Evolutionary conservation across 169 alveolate species (phyloP).

Genomic region (Plasmodium gaboni): DNA sequence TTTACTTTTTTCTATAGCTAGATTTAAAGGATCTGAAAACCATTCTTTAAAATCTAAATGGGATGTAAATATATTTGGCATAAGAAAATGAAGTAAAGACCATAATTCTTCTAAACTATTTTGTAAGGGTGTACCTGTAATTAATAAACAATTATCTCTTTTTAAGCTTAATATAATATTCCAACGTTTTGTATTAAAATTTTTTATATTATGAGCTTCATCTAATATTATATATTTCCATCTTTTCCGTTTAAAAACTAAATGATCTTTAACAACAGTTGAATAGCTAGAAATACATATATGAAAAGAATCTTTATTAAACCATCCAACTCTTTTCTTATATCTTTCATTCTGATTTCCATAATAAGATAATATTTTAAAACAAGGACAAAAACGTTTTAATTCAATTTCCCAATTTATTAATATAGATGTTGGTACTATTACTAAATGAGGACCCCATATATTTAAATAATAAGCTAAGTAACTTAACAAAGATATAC

Average conservation of each 20-base stretch:
- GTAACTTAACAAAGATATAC: constrained; percentile 97
- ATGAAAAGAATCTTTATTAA: constrained; percentile 95
- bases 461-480: constrained; percentile 95
- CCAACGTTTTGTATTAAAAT: constrained; percentile 98
- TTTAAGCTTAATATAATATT: constrained; percentile 96
- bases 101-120: constrained; percentile 99
- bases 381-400: constrained; percentile 98
- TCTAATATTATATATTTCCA: constrained; percentile 98
- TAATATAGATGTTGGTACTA: constrained; percentile 99
- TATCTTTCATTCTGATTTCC: constrained; percentile 93
- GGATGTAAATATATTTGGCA: constrained; percentile 96
- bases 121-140: constrained; percentile 99
- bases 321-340: constrained; percentile 94
- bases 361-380: constrained; percentile 95
- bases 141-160: constrained; percentile 95
- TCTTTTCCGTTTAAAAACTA: constrained; percentile 94
- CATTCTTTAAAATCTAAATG: constrained; percentile 97
- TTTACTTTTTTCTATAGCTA: constrained; percentile 92
- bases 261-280: constrained; percentile 95
- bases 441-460: constrained; percentile 99
- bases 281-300: constrained; percentile 98
- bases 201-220: constrained; percentile 99
- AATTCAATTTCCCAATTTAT: constrained; percentile 99
- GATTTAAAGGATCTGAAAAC: constrained; percentile 95
- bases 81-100: constrained; percentile 98